Evolutionary conservation across 2,329 filamentous ascomycete genomes (phyloP).

Genomic region (Neofusicoccum sp.): DNA sequence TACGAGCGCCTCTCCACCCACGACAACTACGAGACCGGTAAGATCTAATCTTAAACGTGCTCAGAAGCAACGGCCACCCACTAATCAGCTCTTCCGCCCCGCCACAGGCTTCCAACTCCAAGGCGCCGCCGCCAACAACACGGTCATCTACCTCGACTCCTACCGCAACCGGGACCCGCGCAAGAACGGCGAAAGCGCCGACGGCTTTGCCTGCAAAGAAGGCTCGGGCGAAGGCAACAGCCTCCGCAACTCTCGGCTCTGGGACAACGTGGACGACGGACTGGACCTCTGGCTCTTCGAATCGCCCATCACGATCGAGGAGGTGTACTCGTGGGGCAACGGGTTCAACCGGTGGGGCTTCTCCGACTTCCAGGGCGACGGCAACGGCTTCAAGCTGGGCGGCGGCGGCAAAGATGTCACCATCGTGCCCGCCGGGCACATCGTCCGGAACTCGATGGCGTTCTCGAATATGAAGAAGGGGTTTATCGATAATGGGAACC

Average conservation of each 20-base stretch:
- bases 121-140: constrained; percentile 33
- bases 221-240: constrained; percentile 51
- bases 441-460: constrained; percentile 50
- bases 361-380: constrained; percentile 47
- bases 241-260: constrained; percentile 49
- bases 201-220: constrained; percentile 54
- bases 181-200: constrained; percentile 56
- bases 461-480: constrained; percentile 50
- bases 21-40: constrained; percentile 43
- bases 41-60: neutral
- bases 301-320: constrained; percentile 47
- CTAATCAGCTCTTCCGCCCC: too few relatives aligned
- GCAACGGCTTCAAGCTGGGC: constrained; percentile 54
- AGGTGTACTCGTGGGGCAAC: constrained; percentile 52
- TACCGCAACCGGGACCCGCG: constrained; percentile 41
- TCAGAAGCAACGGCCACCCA: too few relatives aligned
- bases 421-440: constrained; percentile 44
- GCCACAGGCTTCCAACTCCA: constrained; percentile 40
- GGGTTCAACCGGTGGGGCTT: constrained; percentile 52
- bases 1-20: constrained; percentile 42
- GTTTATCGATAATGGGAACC: constrained; percentile 52
- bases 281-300: constrained; percentile 50
- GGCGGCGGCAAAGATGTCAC: constrained; percentile 35
- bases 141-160: constrained; percentile 31
- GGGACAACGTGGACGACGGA: constrained; percentile 57